Base-by-base conservation (phyloP, 805 yeast genomes). In the Metschnikowia colocasiae region DNA sequence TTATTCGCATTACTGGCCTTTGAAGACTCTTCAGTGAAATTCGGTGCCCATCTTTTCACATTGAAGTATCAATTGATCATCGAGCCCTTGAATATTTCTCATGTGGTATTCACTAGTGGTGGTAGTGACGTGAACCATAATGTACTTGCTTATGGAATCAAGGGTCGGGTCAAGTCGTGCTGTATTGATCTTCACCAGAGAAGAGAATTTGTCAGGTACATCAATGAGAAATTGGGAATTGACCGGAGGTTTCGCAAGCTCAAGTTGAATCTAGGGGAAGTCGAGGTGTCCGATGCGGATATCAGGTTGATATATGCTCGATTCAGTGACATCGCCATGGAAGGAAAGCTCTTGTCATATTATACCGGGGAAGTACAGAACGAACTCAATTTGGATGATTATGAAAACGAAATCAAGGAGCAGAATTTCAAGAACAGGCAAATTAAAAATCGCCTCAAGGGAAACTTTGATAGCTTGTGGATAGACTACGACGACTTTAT, bases 401-500 rank as follows among this genome's bases (percentile, higher is more conserved):
- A 43, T 22, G 51, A 49, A 15, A 27, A 33, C 7, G 48, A 50
- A n/a, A 22, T 42, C 3, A 33, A 37, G 25, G 41, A 41, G 31
- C 49, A 49, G 6, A 41, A 40, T 6, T 25, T 23, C 26, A 39
- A 33, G 19, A 39, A 31, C 23, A 18, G 50, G 22, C 23, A 12
- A 10, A 16, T 39, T 6, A 39, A 45, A 4, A 20, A 46, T 18
- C 22, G 27, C 3, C 5, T 38, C 8, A 55, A 55, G 5, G 59
- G 54, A 31, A 69, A 65, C 15, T 58, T 56, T 13, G 71, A 69
- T 47, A 56, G 55, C 32, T 60, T 69, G 53, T 90, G 97, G 97
- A 71, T 80, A 40, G 95, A 89, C 58, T 65, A 71, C 19, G 85
- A 85, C 48, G 97, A 90, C 60, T 90, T 79, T 55, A 68, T 79